Evolutionary conservation across 1,139 yeast species (phyloP), one percentile per base, ranked within the genome.

Genomic region (Pichia sp.): DNA sequence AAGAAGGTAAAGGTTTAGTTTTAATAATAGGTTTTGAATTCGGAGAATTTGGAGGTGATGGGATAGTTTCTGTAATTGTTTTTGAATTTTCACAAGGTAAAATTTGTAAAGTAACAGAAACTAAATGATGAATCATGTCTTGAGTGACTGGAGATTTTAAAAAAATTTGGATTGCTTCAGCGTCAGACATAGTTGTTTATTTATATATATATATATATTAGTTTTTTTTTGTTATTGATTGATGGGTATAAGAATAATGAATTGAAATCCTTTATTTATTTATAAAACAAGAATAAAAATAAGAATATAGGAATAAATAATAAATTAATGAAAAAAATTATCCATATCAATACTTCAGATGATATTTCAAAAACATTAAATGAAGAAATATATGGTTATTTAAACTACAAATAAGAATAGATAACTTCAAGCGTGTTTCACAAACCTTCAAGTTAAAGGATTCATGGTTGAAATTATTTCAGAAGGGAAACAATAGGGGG

Each of bases 101-200:
- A 38, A 81, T 82, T 61, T 79, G 84, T 48, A 81, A 68, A 8
- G 86, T 78, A 44, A 75, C 72, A 43, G 78, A 81, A 50, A 81
- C 86, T 53, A 81, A 63, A 60, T 76, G 79, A 61, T 80, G 82
- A 55, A 81, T 72, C 83, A 81, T 80, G 53, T 81, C 85, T 58
- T 77, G 81, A 30, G 83, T 72, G 47, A 81, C 79, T 31, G 86
- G 83, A 7, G 80, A 68, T 56, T 72, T 71, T 58, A 79, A 68
- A 56, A 81, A 76, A 45, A 77, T 63, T 51, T 73, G 69, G 54
- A 81, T 72, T 42, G 86, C 83, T 68, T 80, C 76, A 52, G 70
- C 63, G 61, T 76, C 83, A 54, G 72, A 68, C 74, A 71, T 71
- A 32, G 25, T 51, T 35, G 7, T 18, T 29, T 18, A 28, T 26